These are phyloP conservation scores for Starmera quercuum DNA, from an alignment of 805 yeast genomes.

Conservation along the genomic window DNA sequence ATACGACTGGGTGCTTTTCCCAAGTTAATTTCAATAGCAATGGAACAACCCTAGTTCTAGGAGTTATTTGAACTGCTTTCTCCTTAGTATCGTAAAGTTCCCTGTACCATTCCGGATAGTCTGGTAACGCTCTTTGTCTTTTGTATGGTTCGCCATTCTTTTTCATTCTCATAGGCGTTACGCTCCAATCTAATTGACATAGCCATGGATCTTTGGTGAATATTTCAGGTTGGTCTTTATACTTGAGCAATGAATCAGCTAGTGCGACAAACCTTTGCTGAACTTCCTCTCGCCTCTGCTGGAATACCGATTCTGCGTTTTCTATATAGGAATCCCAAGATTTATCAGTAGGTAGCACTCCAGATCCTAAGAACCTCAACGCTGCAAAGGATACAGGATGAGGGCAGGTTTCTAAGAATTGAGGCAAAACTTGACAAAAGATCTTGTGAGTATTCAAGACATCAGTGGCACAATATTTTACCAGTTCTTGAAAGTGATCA, in stretches of 20 bases:
- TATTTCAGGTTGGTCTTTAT: constrained; percentile 34
- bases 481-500: constrained; percentile 50
- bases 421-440: constrained; percentile 60
- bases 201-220: constrained; percentile 77
- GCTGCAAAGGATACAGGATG: constrained; percentile 96
- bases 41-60: constrained; percentile 71
- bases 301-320: constrained; percentile 54
- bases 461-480: constrained; percentile 81
- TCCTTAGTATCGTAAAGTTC: constrained; percentile 36
- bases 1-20: constrained; percentile 77
- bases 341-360: constrained; percentile 70
- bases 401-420: constrained; percentile 61
- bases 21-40: constrained; percentile 69
- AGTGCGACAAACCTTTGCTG: constrained; percentile 49
- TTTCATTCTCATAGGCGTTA: constrained; percentile 49
- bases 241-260: constrained; percentile 49
- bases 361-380: constrained; percentile 60
- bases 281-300: constrained; percentile 47
- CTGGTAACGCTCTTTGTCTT: constrained; percentile 67
- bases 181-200: constrained; percentile 81
- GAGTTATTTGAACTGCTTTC: constrained; percentile 48
- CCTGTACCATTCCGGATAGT: constrained; percentile 91
- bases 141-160: constrained; percentile 65
- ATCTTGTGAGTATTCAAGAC: constrained; percentile 70
- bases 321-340: constrained; percentile 69